phyloP scores from a whole-genome alignment of 2,329 filamentous ascomycete species.

The Sarocladium oryzae region DNA sequence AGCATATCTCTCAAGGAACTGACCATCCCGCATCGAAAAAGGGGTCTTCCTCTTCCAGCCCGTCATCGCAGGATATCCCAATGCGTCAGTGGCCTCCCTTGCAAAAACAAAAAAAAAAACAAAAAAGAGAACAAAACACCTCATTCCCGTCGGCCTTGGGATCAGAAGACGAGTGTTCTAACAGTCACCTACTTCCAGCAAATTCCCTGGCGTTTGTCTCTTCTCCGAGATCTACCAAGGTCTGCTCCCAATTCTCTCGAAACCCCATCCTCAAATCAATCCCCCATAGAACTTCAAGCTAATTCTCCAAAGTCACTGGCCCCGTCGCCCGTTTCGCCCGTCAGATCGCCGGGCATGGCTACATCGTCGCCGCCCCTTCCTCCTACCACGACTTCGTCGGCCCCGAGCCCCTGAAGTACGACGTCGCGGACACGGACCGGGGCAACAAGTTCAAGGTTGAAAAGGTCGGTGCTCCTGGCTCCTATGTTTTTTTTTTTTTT shows the following conservation, averaged over 20 bases:
- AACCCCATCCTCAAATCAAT: neutral
- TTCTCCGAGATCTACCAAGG: conserved; percentile 97
- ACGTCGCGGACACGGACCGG: conserved; percentile 77
- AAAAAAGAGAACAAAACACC: too few species aligned
- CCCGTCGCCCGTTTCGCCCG: conserved; percentile 84
- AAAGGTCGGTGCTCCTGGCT: conserved; percentile 45
- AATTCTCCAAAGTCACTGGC: conserved; percentile 61
- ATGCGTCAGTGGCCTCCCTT: conserved; percentile 59
- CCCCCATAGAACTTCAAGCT: neutral
- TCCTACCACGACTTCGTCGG: conserved; percentile 92
- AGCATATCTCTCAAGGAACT: too few species aligned
- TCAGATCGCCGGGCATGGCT: conserved; percentile 87
- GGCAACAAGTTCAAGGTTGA: conserved; percentile 82
- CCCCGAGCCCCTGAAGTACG: conserved; percentile 76
- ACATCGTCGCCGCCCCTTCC: conserved; percentile 85
- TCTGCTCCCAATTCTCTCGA: conserved; percentile 26
- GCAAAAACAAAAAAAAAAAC: neutral
- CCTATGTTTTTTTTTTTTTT: conserved; percentile 2
- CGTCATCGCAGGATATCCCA: conserved; percentile 74
- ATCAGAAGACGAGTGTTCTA: too few species aligned
- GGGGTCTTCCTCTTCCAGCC: conserved; percentile 89
- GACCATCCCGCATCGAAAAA: conserved; percentile 27
- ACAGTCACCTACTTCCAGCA: conserved; percentile 27
- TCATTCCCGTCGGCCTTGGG: too few species aligned
- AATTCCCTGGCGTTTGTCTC: conserved; percentile 78